Evolutionary conservation across 169 alveolate species (phyloP), one percentile per base, ranked within the genome.

Genomic region (Cardiosporidium cionae): DNA sequence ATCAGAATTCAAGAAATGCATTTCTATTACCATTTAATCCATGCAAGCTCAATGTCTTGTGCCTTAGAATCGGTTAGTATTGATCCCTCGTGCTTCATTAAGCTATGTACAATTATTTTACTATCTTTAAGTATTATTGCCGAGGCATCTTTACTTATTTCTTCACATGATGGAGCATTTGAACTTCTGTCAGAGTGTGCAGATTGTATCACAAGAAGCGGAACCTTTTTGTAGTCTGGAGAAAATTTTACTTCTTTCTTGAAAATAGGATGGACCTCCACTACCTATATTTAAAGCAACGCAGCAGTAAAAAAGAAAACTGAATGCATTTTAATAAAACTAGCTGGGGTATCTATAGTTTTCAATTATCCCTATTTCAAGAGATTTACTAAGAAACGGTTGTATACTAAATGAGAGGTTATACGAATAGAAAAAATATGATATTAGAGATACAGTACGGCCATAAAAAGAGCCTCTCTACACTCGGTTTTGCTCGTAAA

Each of bases 261-360:
- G 54, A 33, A n/a, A 36, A 70, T 16, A 1, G 78, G 78, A 7
- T 70, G 78, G 58, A 70, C 78, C 73, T 70, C 78, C 53, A 63
- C 74, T 65, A 70, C 72, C 72, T 65, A 63, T 65, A n/a, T 44
- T 16, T 44, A n/a, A 31, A 23, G 54, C 3, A 65, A 63, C 6
- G 73, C 25, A 27, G 67, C 54, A 33, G 6, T 3, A 6, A 33
- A 3, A n/a, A n/a, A n/a, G n/a, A n/a, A n/a, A n/a, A n/a, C n/a
- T n/a, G n/a, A n/a, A n/a, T n/a, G n/a, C n/a, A n/a, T n/a, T n/a
- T n/a, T n/a, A n/a, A n/a, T n/a, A n/a, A n/a, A n/a, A n/a, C n/a
- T n/a, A n/a, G n/a, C n/a, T n/a, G n/a, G n/a, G n/a, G n/a, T n/a
- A n/a, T n/a, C n/a, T n/a, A n/a, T n/a, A n/a, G n/a, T n/a, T n/a